These are phyloP conservation scores for Rhodofomes roseus DNA, from an alignment of 1,284 basidiomycete genomes.

Conservation along the genomic window DNA sequence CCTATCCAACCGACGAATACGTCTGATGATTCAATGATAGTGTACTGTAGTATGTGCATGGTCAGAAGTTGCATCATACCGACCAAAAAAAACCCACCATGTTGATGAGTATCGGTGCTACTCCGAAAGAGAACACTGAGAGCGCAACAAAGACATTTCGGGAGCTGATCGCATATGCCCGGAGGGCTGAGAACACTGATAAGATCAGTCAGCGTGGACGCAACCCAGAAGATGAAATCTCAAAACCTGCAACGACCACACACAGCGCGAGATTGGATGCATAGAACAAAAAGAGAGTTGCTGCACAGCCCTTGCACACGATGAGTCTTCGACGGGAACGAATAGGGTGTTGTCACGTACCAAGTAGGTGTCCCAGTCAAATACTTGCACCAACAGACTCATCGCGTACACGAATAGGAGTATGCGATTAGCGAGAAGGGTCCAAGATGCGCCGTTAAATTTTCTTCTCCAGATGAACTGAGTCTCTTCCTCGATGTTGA, in stretches of 20 bases:
- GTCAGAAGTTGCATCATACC: neutral
- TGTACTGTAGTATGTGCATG: neutral
- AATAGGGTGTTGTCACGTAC: neutral
- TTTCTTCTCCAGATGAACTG: neutral
- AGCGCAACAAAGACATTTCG: neutral
- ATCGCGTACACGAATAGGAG: neutral
- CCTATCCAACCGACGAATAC: neutral
- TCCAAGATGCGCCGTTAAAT: neutral
- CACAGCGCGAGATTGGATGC: neutral
- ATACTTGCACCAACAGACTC: neutral
- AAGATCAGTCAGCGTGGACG: neutral
- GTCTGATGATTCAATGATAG: neutral
- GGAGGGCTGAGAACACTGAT: neutral
- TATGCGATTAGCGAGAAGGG: neutral
- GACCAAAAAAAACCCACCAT: neutral
- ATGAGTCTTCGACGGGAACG: neutral
- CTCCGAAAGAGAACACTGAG: neutral
- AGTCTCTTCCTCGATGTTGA: neutral
- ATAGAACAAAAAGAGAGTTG: neutral
- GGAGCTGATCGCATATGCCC: neutral
- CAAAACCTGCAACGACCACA: neutral
- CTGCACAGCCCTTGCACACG: neutral
- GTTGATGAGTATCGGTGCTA: neutral
- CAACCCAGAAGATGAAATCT: neutral
- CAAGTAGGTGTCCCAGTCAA: neutral